A percentile compares a stretch with the other conserved stretches of the same genome.
Conservation (phyloP, 441 rosid species). For the Populus hybrid region DNA sequence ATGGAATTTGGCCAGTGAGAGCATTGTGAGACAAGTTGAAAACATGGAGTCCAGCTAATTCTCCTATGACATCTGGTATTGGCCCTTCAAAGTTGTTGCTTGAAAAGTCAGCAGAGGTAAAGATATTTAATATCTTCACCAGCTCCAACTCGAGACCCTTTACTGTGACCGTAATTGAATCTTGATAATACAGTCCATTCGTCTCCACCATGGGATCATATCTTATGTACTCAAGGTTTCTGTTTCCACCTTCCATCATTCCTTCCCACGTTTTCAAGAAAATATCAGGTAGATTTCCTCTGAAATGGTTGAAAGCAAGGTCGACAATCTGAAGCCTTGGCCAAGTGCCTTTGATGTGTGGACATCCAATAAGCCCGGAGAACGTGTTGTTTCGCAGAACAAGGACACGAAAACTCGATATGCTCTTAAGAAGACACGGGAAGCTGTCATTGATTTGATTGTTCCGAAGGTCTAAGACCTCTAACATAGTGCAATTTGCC, state of each 20-base stretch:
- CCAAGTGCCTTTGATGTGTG: slow-evolving; percentile 24
- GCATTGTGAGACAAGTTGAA: too few species aligned
- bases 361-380: slow-evolving; percentile 39
- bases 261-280: slow-evolving; percentile 24
- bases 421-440: slow-evolving; percentile 49
- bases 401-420: slow-evolving; percentile 42
- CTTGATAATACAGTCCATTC: slow-evolving; percentile 24
- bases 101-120: slow-evolving; percentile 31
- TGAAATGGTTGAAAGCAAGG: slow-evolving; percentile 44
- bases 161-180: slow-evolving; percentile 40
- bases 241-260: slow-evolving; percentile 10
- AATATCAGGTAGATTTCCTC: slow-evolving; percentile 3
- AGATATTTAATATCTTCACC: slow-evolving; percentile 42
- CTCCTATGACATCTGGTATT: slow-evolving; percentile 16
- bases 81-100: slow-evolving; percentile 16
- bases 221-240: neutral
- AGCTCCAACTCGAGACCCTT: slow-evolving; percentile 48
- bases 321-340: slow-evolving; percentile 64
- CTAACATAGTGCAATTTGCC: too few species aligned
- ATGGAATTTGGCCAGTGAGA: too few species aligned
- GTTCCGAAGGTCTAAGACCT: too few species aligned
- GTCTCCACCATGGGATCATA: neutral
- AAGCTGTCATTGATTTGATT: slow-evolving; percentile 27
- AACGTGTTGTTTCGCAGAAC: slow-evolving; percentile 49
- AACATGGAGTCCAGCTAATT: neutral